These are phyloP conservation scores for Fusarium concolor DNA, from an alignment of 2,329 filamentous ascomycete genomes.

Conservation along the genomic window DNA sequence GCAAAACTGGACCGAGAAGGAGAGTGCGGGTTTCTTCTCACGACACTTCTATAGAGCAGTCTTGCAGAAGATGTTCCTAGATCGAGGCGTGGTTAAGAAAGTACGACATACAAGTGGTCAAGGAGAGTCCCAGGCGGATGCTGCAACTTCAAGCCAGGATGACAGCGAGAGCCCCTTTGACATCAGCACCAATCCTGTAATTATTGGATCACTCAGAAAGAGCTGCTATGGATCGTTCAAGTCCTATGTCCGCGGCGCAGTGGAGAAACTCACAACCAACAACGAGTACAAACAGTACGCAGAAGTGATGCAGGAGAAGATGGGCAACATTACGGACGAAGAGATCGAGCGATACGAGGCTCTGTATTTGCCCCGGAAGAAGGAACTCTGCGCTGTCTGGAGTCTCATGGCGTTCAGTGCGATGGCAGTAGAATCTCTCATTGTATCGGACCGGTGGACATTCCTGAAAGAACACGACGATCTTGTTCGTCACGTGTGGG, in stretches of 20 bases:
- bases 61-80: slow-evolving; percentile 91
- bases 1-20: slow-evolving; percentile 85
- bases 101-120: slow-evolving; percentile 56
- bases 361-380: slow-evolving; percentile 73
- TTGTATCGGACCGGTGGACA: slow-evolving; percentile 90
- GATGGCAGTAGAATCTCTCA: slow-evolving; percentile 86
- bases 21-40: slow-evolving; percentile 89
- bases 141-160: slow-evolving; percentile 26
- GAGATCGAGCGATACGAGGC: slow-evolving; percentile 79
- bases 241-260: slow-evolving; percentile 82
- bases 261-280: slow-evolving; percentile 76
- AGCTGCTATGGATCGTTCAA: slow-evolving; percentile 79
- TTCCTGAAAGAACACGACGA: slow-evolving; percentile 83
- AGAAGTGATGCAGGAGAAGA: slow-evolving; percentile 71
- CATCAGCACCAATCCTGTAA: slow-evolving; percentile 79
- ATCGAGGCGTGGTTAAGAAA: slow-evolving; percentile 79
- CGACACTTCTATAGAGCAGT: slow-evolving; percentile 93
- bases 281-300: slow-evolving; percentile 69
- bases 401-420: slow-evolving; percentile 96
- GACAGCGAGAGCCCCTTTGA: slow-evolving; percentile 58
- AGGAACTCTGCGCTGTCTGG: slow-evolving; percentile 90
- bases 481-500: slow-evolving; percentile 82
- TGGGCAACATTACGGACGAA: slow-evolving; percentile 77
- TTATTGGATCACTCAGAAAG: slow-evolving; percentile 88
- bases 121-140: slow-evolving; percentile 41